Evolutionary conservation across 2,329 filamentous ascomycete species (phyloP).

Genomic region (Diplodia corticola): DNA sequence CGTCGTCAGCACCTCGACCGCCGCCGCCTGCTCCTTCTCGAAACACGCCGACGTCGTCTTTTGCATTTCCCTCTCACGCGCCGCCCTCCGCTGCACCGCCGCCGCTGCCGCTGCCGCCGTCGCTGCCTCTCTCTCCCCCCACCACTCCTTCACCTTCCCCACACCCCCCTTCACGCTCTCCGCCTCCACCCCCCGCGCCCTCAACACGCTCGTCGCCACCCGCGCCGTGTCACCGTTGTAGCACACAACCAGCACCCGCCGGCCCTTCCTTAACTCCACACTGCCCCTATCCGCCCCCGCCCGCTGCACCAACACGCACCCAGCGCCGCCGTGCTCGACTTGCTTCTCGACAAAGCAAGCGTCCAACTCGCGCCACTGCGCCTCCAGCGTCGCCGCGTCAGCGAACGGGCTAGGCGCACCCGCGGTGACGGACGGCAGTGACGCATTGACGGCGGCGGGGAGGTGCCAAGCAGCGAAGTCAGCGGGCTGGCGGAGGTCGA

Average conservation of each 20-base stretch:
- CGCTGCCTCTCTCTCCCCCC: not conserved
- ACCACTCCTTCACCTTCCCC: not conserved
- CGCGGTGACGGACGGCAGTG: conserved; percentile 41
- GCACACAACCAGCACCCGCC: conserved; percentile 50
- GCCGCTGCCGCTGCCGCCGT: not conserved
- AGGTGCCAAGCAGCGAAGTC: conserved; percentile 50
- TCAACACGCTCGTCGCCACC: conserved; percentile 55
- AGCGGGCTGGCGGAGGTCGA: conserved; percentile 27
- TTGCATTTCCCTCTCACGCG: no score
- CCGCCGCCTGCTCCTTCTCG: not conserved
- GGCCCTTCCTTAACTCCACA: not conserved
- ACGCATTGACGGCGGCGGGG: conserved; percentile 32
- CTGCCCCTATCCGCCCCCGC: not conserved
- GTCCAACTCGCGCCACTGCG: conserved; percentile 53
- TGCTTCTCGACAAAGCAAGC: conserved; percentile 38
- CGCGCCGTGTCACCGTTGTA: conserved; percentile 58
- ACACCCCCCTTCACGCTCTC: conserved; percentile 23
- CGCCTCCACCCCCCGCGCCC: conserved; percentile 46
- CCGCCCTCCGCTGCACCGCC: not conserved
- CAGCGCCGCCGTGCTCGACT: conserved; percentile 21
- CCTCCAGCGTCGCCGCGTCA: conserved; percentile 45
- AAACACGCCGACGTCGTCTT: no score
- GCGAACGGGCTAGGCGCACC: conserved; percentile 49
- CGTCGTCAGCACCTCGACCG: not conserved
- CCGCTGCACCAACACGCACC: conserved; percentile 31